Percentiles rank a stretch among this genome's conserved stretches.
phyloP scores from a whole-genome alignment of 495 filamentous ascomycete species.

The Podospora tetraspora region DNA sequence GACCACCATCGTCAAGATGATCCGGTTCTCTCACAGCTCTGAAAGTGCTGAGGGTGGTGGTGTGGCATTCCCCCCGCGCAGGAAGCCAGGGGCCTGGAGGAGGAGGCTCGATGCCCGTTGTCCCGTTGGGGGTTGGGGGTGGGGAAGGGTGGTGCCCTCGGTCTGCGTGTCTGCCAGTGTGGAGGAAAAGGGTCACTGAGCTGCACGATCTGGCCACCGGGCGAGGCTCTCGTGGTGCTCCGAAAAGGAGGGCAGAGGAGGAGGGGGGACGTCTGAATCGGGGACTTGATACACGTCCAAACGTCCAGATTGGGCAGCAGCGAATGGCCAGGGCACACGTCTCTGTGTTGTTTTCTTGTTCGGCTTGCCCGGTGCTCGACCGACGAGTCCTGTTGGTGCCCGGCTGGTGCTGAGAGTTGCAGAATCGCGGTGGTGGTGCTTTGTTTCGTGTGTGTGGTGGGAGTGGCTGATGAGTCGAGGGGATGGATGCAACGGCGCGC shows the following conservation, averaged over 20 bases:
- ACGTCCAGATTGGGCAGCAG: constrained; percentile 4
- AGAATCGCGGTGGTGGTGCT: constrained; percentile 1
- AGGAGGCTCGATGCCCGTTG: not conserved
- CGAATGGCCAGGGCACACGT: constrained; percentile 29
- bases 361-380: not conserved
- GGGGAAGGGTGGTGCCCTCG: not conserved
- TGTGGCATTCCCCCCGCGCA: not conserved
- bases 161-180: not conserved
- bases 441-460: not conserved
- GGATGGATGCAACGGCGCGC: constrained; percentile 7
- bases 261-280: not conserved
- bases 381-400: not conserved
- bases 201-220: not conserved
- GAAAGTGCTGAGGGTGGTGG: not conserved
- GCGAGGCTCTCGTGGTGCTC: not conserved
- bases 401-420: constrained; percentile 3
- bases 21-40: not conserved
- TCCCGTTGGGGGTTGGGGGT: not conserved
- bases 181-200: not conserved
- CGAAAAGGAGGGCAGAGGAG: not conserved
- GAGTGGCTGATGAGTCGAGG: not conserved
- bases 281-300: constrained; percentile 9
- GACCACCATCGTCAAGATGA: not conserved
- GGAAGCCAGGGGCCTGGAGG: not conserved
- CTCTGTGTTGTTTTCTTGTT: constrained; percentile 5